A percentile compares a stretch with the other conserved stretches of the same genome.
Evolutionary conservation across 1,284 basidiomycete species (phyloP).

Genomic region (Cystobasidiaceae sp.): DNA sequence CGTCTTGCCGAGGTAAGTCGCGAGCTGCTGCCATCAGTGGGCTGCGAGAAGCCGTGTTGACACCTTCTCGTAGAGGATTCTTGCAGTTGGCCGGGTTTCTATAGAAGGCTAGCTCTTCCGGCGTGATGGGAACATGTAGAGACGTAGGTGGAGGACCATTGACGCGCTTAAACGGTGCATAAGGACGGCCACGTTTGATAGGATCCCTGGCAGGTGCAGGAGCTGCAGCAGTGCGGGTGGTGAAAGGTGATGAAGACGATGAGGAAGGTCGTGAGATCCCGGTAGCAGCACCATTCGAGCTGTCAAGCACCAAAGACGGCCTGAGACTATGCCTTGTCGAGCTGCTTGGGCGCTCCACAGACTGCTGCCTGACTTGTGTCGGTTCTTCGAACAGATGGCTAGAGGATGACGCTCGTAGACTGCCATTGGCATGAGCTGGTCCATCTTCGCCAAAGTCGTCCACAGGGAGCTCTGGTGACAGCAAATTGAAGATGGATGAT

Average conservation of each 20-base stretch:
- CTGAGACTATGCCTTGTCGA: no score
- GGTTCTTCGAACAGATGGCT: no score
- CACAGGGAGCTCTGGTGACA: conserved; percentile 23
- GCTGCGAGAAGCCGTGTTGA: background rate
- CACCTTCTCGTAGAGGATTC: conserved; percentile 23
- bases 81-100: conserved; percentile 21
- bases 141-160: conserved; percentile 15
- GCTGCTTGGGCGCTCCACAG: no score
- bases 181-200: conserved; percentile 14
- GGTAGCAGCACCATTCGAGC: no score
- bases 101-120: conserved; percentile 13
- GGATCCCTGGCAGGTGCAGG: background rate
- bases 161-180: conserved; percentile 3
- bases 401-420: no score
- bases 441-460: background rate
- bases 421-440: background rate
- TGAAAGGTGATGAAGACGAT: no score
- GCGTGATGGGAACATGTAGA: conserved; percentile 15
- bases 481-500: conserved; percentile 25
- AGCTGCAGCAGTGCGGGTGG: background rate
- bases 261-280: no score
- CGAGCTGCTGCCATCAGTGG: background rate
- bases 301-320: no score
- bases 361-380: no score
- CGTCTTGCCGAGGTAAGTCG: background rate